Conservation (phyloP, 2,329 filamentous ascomycete species). For the Apiospora kogelbergensis region DNA sequence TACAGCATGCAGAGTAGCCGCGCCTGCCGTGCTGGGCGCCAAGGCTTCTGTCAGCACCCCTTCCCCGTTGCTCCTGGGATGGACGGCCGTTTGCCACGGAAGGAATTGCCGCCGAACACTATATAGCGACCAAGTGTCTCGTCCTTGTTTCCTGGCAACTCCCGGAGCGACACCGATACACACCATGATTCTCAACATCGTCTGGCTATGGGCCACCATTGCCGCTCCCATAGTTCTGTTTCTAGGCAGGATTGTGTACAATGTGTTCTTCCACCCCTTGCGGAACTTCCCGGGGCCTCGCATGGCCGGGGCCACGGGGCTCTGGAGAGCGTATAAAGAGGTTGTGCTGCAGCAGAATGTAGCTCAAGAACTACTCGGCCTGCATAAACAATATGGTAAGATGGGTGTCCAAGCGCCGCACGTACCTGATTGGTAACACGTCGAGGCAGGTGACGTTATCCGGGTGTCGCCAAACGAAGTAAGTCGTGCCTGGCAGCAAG, state of each 20-base stretch:
- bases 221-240: neutral
- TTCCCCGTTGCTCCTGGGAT: neutral
- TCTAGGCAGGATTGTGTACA: neutral
- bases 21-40: neutral
- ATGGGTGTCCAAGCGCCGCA: neutral
- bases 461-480: neutral
- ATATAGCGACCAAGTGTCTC: neutral
- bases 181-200: neutral
- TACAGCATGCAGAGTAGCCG: neutral
- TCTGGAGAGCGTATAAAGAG: constrained; percentile 4
- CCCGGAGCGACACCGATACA: too few relatives aligned
- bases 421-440: neutral
- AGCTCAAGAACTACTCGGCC: neutral
- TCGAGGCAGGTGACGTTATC: neutral
- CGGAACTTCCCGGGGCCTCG: neutral
- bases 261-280: constrained; percentile 4
- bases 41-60: neutral
- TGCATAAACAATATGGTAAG: constrained; percentile 9
- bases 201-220: neutral
- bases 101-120: neutral
- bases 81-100: neutral
- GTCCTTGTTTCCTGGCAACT: neutral
- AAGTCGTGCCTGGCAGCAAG: neutral
- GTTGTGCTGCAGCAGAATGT: neutral
- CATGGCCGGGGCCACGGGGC: neutral